Base-by-base conservation (phyloP, 164 flowering plant species). In the Vitis riparia region DNA sequence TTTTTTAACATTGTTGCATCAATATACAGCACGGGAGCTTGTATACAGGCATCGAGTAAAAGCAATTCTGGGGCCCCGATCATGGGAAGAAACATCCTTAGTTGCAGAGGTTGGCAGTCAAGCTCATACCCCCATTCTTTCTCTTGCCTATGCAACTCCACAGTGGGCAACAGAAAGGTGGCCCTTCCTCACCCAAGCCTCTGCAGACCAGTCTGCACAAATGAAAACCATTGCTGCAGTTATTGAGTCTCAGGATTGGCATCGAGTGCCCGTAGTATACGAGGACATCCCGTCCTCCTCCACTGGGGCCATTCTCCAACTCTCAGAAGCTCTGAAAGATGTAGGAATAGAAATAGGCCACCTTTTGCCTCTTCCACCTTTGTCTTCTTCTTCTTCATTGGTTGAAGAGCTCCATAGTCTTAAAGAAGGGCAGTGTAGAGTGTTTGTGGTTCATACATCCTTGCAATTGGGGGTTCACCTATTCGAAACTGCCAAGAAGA, bases 151-250 rank as follows among this genome's bases (percentile, higher is more conserved):
- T 3, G 11, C 66, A 9, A 37, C 51, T 63, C 80, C 82, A 11
- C 15, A 47, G 5, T 70, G 81, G 73, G 76, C 78, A n/a, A 69
- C 66, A 8, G 23, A 51, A 17, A 47, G 27, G 3, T 73, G 71
- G 68, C 78, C 82, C 2, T 76, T 74, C 66, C 68, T 81, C 9
- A 44, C 76, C 52, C 80, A 74, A 69, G 76, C 80, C 32, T 67
- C 75, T 7, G 69, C 57, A 3, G 17, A 56, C 55, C 37, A 67
- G 55, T 8, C 59, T 5, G n/a, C 32, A 5, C 76, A 74, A 66
- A 71, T 71, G 79, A 71, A 65, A 50, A 75, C 84, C 2, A 51
- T 78, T 12, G 73, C 77, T 14, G 75, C 73, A 4, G 73, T 80
- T 13, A 48, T 76, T 55, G 59, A 52, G 3, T 65, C 68, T 3